These are phyloP conservation scores for Durio zibethinus DNA, from an alignment of 345 rosid genomes.

Conservation along the genomic window DNA sequence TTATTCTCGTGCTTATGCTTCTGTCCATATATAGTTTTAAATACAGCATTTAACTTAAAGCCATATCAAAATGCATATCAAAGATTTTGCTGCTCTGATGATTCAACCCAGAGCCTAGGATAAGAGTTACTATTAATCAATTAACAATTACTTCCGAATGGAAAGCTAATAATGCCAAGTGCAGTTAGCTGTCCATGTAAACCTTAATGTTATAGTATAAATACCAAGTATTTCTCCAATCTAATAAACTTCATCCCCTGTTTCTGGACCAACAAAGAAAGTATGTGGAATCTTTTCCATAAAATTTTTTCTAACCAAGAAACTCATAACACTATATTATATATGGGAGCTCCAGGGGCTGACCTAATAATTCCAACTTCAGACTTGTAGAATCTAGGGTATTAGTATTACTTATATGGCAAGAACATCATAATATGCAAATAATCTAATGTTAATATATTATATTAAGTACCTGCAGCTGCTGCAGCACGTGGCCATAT, in stretches of 20 bases:
- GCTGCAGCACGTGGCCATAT: constrained; percentile 90
- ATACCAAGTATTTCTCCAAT: not conserved
- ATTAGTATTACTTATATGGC: not conserved
- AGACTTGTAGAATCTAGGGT: not conserved
- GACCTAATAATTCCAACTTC: not conserved
- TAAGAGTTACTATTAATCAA: too few relatives aligned
- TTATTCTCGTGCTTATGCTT: not conserved
- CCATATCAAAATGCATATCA: not conserved
- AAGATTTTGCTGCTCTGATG: too few relatives aligned
- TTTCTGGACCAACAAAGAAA: not conserved
- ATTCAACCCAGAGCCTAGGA: too few relatives aligned
- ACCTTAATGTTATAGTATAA: too few relatives aligned
- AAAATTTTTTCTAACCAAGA: not conserved
- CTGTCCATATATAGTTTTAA: not conserved
- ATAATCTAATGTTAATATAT: not conserved
- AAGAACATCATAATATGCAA: not conserved
- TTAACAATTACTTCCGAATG: too few relatives aligned
- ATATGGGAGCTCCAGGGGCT: not conserved
- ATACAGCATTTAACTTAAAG: not conserved
- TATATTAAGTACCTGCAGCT: constrained; percentile 54
- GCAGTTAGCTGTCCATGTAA: too few relatives aligned
- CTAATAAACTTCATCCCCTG: not conserved
- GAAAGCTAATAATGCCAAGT: too few relatives aligned
- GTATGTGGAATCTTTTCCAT: not conserved
- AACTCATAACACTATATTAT: not conserved